Evolutionary conservation across 345 rosid species (phyloP).

Genomic region (Hibiscus mutabilis): DNA sequence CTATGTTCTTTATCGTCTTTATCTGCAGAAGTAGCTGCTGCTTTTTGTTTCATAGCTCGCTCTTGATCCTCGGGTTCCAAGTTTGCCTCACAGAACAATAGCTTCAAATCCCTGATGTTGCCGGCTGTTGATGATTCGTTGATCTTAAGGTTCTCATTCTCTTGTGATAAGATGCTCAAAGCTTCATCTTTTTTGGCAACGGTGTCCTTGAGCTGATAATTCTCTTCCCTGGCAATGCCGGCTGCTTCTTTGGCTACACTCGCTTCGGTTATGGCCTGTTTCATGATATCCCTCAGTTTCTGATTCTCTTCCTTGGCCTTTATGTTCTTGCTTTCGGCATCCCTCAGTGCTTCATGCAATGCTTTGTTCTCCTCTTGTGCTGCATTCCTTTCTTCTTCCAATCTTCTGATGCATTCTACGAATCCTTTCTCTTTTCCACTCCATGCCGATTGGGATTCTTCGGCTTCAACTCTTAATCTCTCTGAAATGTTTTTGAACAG

Average conservation of each 20-base stretch:
- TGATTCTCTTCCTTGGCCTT: slow-evolving; percentile 55
- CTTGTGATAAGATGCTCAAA: slow-evolving; percentile 40
- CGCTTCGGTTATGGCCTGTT: slow-evolving; percentile 84
- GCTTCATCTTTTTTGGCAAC: slow-evolving; percentile 68
- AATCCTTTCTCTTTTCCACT: slow-evolving; percentile 68
- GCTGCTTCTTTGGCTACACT: slow-evolving; percentile 62
- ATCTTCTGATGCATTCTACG: slow-evolving; percentile 53
- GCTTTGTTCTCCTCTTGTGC: slow-evolving; percentile 43
- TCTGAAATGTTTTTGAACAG: slow-evolving; percentile 46
- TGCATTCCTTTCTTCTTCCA: slow-evolving; percentile 58
- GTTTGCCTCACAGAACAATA: slow-evolving; percentile 32
- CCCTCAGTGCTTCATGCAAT: slow-evolving; percentile 38
- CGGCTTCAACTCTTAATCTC: slow-evolving; percentile 66
- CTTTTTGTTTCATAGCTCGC: slow-evolving; percentile 15
- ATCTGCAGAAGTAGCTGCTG: slow-evolving; percentile 14
- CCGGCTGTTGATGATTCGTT: slow-evolving; percentile 55
- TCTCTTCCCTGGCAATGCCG: background rate
- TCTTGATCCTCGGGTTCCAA: slow-evolving; percentile 12
- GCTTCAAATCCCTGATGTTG: slow-evolving; percentile 53
- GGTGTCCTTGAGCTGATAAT: background rate
- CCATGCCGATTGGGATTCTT: slow-evolving; percentile 74
- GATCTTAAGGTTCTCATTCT: slow-evolving; percentile 54
- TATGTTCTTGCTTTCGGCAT: slow-evolving; percentile 34
- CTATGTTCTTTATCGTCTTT: slow-evolving; percentile 13
- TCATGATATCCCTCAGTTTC: slow-evolving; percentile 66